Evolutionary conservation across 441 rosid species (phyloP).

Genomic region (Brassica balearica): DNA sequence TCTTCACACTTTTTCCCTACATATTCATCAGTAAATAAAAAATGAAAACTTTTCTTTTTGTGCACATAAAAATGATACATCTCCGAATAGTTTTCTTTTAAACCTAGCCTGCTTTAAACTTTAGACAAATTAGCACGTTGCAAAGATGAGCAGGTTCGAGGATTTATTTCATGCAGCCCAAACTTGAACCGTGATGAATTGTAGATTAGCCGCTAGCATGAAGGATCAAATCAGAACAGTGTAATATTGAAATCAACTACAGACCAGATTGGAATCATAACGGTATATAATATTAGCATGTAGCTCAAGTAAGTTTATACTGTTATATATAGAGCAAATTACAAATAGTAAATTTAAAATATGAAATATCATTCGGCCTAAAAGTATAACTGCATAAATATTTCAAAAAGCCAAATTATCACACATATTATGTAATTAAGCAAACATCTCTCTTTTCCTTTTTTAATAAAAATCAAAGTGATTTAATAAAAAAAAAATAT

Average conservation of each 20-base stretch:
- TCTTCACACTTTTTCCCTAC: not conserved
- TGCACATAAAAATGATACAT: not conserved
- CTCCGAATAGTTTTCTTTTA: not conserved
- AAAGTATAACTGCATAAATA: not conserved
- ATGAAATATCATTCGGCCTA: not conserved
- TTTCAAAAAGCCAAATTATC: not conserved
- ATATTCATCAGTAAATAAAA: not conserved
- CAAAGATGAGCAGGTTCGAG: constrained; percentile 10
- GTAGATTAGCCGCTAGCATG: not conserved
- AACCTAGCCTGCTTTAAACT: not conserved
- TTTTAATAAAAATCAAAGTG: not conserved
- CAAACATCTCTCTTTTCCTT: not conserved
- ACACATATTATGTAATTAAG: not conserved
- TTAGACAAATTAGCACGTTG: not conserved
- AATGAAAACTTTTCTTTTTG: not conserved
- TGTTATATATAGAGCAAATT: not conserved
- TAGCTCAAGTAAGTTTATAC: not conserved
- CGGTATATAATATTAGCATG: not conserved
- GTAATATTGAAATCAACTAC: not conserved
- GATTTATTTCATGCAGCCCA: not conserved
- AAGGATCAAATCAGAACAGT: not conserved
- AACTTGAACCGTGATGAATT: not conserved
- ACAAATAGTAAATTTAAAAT: not conserved
- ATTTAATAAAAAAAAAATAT: too few species aligned
- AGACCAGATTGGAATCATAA: not conserved